Percentiles rank a stretch among this genome's conserved stretches.
These are phyloP conservation scores for Xanthoconium separans DNA, from an alignment of 1,284 basidiomycete species.

Conservation along the genomic window DNA sequence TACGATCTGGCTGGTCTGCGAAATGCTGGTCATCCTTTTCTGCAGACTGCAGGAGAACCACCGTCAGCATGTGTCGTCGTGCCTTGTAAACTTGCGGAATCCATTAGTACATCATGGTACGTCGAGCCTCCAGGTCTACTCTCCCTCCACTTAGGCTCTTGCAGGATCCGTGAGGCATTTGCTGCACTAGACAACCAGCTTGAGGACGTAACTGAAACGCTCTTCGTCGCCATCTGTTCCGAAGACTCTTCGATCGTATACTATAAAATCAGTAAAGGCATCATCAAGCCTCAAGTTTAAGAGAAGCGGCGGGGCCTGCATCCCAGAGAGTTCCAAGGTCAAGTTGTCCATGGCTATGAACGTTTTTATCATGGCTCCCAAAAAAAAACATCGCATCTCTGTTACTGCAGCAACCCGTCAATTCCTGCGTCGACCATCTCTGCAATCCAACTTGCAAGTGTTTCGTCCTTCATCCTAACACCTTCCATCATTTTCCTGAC, in stretches of 20 bases:
- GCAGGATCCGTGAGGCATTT: slow-evolving; percentile 61
- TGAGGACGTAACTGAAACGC: slow-evolving; percentile 35
- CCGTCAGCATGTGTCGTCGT: slow-evolving; percentile 48
- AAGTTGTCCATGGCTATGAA: neutral
- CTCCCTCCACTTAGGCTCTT: slow-evolving; percentile 1
- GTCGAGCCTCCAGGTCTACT: slow-evolving; percentile 29
- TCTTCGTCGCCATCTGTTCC: slow-evolving; percentile 69
- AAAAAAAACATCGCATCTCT: neutral
- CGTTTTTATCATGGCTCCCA: neutral
- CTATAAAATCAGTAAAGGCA: slow-evolving; percentile 74
- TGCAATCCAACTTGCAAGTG: slow-evolving; percentile 70
- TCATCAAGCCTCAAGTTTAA: slow-evolving; percentile 68
- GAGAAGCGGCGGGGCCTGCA: neutral
- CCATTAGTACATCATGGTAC: slow-evolving; percentile 52
- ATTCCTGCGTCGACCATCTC: slow-evolving; percentile 72
- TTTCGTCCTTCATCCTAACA: slow-evolving; percentile 67
- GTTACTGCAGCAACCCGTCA: slow-evolving; percentile 29
- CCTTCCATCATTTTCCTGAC: slow-evolving; percentile 61
- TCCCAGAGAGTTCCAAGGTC: neutral
- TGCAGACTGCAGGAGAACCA: slow-evolving; percentile 22
- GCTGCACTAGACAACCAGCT: slow-evolving; percentile 37
- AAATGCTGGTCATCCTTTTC: neutral
- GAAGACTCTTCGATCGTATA: slow-evolving; percentile 81
- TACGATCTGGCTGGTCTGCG: neutral
- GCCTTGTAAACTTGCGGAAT: slow-evolving; percentile 67